Percentiles rank a stretch among this genome's conserved stretches.
Evolutionary conservation across 495 filamentous ascomycete species (phyloP).

Genomic region (Amorphotheca resinae): DNA sequence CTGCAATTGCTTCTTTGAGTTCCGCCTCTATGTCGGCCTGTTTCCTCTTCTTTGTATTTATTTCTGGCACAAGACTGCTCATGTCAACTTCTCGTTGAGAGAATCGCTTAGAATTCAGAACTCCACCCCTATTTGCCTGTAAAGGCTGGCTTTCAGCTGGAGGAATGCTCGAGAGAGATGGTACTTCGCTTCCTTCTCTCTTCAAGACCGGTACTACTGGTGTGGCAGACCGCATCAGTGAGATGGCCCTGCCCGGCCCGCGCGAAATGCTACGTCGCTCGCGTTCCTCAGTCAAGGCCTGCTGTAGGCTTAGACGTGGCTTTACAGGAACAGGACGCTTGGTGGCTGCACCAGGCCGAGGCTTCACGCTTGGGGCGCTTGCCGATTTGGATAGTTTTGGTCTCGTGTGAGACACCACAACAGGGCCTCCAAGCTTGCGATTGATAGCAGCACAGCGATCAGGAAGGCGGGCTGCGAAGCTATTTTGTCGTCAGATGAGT

Average conservation of each 20-base stretch:
- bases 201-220: constrained; percentile 44
- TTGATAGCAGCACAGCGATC: constrained; percentile 68
- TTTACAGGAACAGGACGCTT: constrained; percentile 38
- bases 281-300: constrained; percentile 58
- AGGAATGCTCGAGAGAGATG: constrained; percentile 38
- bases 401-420: constrained; percentile 49
- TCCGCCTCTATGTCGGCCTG: constrained; percentile 69
- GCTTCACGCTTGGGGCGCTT: constrained; percentile 16
- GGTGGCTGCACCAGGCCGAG: constrained; percentile 42
- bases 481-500: constrained; percentile 24
- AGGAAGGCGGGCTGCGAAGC: constrained; percentile 73
- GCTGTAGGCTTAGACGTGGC: constrained; percentile 49
- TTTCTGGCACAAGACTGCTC: constrained; percentile 33
- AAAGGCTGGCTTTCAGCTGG: constrained; percentile 19
- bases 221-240: constrained; percentile 59
- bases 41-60: constrained; percentile 56
- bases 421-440: constrained; percentile 73
- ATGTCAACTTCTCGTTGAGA: constrained; percentile 60
- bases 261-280: constrained; percentile 29
- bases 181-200: constrained; percentile 48
- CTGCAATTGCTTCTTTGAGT: constrained; percentile 67
- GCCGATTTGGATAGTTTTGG: constrained; percentile 32
- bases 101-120: constrained; percentile 46
- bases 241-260: constrained; percentile 37
- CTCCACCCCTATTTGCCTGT: constrained; percentile 31